Base-by-base conservation (phyloP, 257 asterid genomes). In the Handroanthus guayacan region DNA sequence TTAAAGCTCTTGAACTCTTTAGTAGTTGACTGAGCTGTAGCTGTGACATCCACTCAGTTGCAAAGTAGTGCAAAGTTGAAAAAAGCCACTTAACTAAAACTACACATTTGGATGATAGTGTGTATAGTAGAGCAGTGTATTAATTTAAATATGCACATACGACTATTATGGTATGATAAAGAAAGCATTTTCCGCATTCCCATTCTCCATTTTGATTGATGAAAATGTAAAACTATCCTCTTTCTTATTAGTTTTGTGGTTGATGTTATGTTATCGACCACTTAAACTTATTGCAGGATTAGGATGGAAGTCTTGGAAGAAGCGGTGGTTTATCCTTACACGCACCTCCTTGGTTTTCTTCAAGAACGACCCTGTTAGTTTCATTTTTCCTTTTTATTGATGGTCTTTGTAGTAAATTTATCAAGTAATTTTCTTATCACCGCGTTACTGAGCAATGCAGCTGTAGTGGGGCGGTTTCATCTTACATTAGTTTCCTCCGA, bases 301-400 rank as follows among this genome's bases (percentile, higher is more conserved):
- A 82, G 97, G 98, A 58, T 91, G 98, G 98, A 93, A 88, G 87
- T 91, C 95, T 60, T 93, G 98, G 98, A 93, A 93, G 87, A 93
- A 88, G 82, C 90, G 98, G 13, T 93, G 97, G 98, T 93, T 93
- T 79, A 91, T 93, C 84, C 97, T 93, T 51, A 93, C 98, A 20
- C 96, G 98, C 39, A 90, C 97, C 76, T 93, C 98, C n/a, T 84
- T 93, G 92, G 97, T 93, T 69, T 91, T 91, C 86, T 91, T 93
- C 93, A 93, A 93, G 92, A 93, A 88, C 77, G 96, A 93, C 71
- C 97, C 98, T 68, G 98, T 93, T 74, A 91, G 97, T 88, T 83
- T 70, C 48, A 25, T 11, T 77, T 37, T 70, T 45, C 68, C 36
- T 18, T 45, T 67, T 44, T 34, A 68, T 71, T 64, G 31, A 66